These are phyloP conservation scores for Vitis riparia DNA, from an alignment of 164 flowering plant species.

Conservation along the genomic window DNA sequence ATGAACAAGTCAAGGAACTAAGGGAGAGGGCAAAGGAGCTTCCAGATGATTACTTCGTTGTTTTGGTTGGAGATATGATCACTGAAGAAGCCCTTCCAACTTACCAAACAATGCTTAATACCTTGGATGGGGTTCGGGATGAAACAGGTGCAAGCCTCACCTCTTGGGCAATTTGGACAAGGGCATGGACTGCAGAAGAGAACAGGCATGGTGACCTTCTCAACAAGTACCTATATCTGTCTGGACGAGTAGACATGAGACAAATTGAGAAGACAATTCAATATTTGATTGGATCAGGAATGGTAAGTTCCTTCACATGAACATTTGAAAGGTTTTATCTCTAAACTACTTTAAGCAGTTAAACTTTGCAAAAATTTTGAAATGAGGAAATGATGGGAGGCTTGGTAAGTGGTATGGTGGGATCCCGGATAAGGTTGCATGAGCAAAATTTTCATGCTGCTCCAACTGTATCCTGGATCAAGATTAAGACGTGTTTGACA, in stretches of 20 bases:
- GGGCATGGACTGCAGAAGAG: conserved; percentile 19
- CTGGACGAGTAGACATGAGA: conserved; percentile 17
- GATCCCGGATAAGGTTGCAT: too few species aligned
- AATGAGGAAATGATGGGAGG: too few species aligned
- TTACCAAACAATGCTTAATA: conserved; percentile 18
- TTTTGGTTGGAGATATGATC: conserved; percentile 17
- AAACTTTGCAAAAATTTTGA: too few species aligned
- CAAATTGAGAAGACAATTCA: conserved; percentile 23
- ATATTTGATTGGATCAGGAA: conserved; percentile 22
- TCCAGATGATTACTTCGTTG: conserved; percentile 18
- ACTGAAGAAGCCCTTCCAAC: conserved; percentile 10
- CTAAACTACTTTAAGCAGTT: too few species aligned
- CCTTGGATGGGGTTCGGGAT: conserved; percentile 19
- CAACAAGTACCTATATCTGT: conserved; percentile 15
- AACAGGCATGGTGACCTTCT: conserved; percentile 19
- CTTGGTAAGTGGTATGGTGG: too few species aligned
- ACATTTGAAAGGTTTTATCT: too few species aligned
- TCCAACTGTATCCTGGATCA: too few species aligned
- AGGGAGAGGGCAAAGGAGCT: conserved; percentile 15
- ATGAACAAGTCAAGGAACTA: conserved; percentile 13
- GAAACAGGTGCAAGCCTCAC: conserved; percentile 16
- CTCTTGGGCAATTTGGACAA: conserved; percentile 19
- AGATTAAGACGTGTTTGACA: too few species aligned
- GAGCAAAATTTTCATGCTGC: too few species aligned
- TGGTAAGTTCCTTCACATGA: conserved; percentile 9